Evolutionary conservation across 768 basidiomycete genomes (phyloP), one percentile per base, ranked within the genome.

Genomic region (Leccinellum albellum): DNA sequence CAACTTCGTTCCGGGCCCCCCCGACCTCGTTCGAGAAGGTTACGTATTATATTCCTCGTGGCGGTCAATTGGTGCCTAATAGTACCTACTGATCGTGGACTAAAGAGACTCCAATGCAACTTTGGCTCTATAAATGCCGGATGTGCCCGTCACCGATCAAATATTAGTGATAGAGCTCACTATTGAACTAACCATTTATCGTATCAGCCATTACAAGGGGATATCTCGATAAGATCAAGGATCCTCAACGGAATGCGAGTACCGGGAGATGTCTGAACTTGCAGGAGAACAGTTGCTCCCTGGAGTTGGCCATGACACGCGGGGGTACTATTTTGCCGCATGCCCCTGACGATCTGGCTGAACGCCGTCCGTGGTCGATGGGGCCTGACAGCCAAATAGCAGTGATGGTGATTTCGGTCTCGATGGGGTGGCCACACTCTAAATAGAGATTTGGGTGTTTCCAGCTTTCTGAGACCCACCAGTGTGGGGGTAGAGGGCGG

Each of bases 41-140:
- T 44, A 54, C 56, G 45, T 59, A 53, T 28, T 15, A 6, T 8
- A 29, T 35, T 50, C 62, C 24, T 64, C 50, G 61, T 64, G 57
- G 61, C 57, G 51, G 45, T 26, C 26, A 56, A 26, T 31, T 50
- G 28, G 46, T 56, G n/a, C 20, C 6, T 26, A 33, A 23, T 8
- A 21, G 15, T 26, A n/a, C 5, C 13, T 40, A 6, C 29, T 17
- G n/a, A 10, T 21, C 15, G 31, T 15, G 21, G 20, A 24, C 44
- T 14, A 24, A 14, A 13, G 51, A 29, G 26, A 9, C 8, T 37
- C 26, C 23, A 26, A 31, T 3, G 10, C 33, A 23, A 51, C 10
- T 53, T 54, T 21, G 32, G 31, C 5, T 24, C 6, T n/a, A 26
- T 3, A 32, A 17, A 48, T 28, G 28, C 17, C 12, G 35, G 15